Percentiles rank a stretch among this genome's conserved stretches.
Evolutionary conservation across 2,329 filamentous ascomycete genomes (phyloP).

Genomic region (Colletotrichum spaethianum): DNA sequence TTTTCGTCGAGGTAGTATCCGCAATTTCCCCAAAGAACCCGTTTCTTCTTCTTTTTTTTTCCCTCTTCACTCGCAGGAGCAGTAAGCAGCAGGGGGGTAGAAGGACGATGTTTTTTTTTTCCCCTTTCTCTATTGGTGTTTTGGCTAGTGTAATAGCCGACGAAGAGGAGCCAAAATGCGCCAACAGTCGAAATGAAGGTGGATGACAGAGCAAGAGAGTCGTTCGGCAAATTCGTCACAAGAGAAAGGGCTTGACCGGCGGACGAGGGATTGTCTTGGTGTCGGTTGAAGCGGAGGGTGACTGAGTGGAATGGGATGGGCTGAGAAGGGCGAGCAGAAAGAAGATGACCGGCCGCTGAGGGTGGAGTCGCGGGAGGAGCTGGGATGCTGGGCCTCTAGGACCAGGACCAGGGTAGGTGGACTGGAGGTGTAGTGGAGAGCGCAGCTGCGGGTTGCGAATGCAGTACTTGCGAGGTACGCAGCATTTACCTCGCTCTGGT

Average conservation of each 20-base stretch:
- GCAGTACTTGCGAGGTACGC: slow-evolving; percentile 31
- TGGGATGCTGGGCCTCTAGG: slow-evolving; percentile 32
- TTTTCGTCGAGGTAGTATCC: slow-evolving; percentile 10
- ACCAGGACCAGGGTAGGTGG: slow-evolving; percentile 35
- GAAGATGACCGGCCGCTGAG: slow-evolving; percentile 34
- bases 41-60: slow-evolving; percentile 7
- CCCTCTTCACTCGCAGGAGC: background rate
- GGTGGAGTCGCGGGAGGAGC: slow-evolving; percentile 40
- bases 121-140: no score
- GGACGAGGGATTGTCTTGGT: slow-evolving; percentile 13
- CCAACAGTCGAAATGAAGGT: slow-evolving; percentile 17
- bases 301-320: slow-evolving; percentile 28
- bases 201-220: background rate
- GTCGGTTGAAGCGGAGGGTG: slow-evolving; percentile 34
- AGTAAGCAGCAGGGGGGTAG: background rate
- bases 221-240: slow-evolving; percentile 13
- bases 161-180: background rate
- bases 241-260: slow-evolving; percentile 4
- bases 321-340: slow-evolving; percentile 40
- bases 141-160: background rate
- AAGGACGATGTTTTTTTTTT: background rate
- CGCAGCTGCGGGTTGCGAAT: slow-evolving; percentile 5
- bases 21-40: slow-evolving; percentile 12
- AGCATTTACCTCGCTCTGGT: slow-evolving; percentile 10
- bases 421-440: slow-evolving; percentile 29